These are phyloP conservation scores for Nigrospora sphaerica DNA, from an alignment of 2,329 filamentous ascomycete genomes.

Conservation along the genomic window DNA sequence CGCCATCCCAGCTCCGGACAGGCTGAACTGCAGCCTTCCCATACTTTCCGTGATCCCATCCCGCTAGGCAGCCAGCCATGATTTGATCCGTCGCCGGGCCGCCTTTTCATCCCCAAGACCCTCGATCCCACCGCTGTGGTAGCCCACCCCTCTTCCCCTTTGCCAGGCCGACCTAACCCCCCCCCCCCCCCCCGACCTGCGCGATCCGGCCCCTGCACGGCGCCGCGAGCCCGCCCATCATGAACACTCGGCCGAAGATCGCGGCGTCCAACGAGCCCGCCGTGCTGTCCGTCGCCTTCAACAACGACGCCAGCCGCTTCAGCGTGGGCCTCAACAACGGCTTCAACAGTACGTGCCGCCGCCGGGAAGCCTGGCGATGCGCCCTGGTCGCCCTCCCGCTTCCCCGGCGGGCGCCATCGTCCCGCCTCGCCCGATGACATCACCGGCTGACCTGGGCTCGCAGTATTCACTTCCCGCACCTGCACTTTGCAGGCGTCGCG, in stretches of 20 bases:
- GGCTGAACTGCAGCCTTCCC: too few relatives aligned
- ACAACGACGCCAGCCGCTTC: slow-evolving; percentile 78
- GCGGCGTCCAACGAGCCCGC: slow-evolving; percentile 67
- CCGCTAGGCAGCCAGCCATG: too few relatives aligned
- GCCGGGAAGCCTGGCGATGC: background rate
- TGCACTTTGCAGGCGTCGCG: background rate
- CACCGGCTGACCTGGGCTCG: background rate
- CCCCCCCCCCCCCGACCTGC: too few relatives aligned
- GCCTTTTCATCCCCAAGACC: too few relatives aligned
- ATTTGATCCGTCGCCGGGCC: too few relatives aligned
- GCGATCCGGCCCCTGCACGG: too few relatives aligned
- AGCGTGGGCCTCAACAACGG: slow-evolving; percentile 80
- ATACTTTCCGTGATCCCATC: too few relatives aligned
- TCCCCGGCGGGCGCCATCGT: background rate
- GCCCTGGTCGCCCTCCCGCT: background rate
- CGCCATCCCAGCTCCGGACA: too few relatives aligned
- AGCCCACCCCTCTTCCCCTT: too few relatives aligned
- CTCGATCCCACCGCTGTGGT: too few relatives aligned
- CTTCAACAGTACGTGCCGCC: slow-evolving; percentile 61
- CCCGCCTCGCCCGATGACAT: slow-evolving; percentile 16
- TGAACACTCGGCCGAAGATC: slow-evolving; percentile 87
- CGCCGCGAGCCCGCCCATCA: slow-evolving; percentile 29
- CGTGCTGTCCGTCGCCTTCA: slow-evolving; percentile 80
- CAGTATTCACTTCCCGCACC: slow-evolving; percentile 10
- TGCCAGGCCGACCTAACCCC: too few relatives aligned